Percentiles rank a stretch among this genome's conserved stretches.
Conservation (phyloP, 2,329 filamentous ascomycete genomes). For the Dothistroma septosporum region DNA sequence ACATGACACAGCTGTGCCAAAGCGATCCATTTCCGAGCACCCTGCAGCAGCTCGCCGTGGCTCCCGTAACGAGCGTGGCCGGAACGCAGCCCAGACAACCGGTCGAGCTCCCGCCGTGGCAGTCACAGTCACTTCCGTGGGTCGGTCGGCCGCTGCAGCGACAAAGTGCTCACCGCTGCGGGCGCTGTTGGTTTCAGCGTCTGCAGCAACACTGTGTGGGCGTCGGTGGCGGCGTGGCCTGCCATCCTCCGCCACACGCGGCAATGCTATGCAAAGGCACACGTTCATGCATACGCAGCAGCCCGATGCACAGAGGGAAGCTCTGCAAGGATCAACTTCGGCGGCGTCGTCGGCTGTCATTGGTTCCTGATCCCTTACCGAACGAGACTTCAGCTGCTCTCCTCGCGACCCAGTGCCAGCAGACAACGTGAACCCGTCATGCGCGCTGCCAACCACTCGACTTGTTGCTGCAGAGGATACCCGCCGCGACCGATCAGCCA, state of each 20-base stretch:
- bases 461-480: not conserved
- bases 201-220: not conserved
- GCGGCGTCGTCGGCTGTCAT: not conserved
- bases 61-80: slow-evolving; percentile 1
- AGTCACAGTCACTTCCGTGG: not conserved
- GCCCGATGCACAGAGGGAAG: not conserved
- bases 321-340: not conserved
- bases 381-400: not conserved
- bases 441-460: not conserved
- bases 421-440: not conserved
- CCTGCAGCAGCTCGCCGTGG: slow-evolving; percentile 4
- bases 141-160: not conserved
- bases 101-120: not conserved
- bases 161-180: slow-evolving; percentile 3
- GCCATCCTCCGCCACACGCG: not conserved
- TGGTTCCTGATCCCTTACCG: not conserved
- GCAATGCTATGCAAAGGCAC: not conserved
- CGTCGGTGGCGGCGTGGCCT: not conserved
- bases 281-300: not conserved
- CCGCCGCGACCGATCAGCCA: not conserved
- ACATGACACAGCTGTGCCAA: slow-evolving; percentile 1
- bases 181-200: not conserved
- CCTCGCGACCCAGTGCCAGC: not conserved
- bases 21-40: not conserved
- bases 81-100: slow-evolving; percentile 8